Conservation (phyloP, 768 basidiomycete genomes). For the Rhizopogon salebrosus region DNA sequence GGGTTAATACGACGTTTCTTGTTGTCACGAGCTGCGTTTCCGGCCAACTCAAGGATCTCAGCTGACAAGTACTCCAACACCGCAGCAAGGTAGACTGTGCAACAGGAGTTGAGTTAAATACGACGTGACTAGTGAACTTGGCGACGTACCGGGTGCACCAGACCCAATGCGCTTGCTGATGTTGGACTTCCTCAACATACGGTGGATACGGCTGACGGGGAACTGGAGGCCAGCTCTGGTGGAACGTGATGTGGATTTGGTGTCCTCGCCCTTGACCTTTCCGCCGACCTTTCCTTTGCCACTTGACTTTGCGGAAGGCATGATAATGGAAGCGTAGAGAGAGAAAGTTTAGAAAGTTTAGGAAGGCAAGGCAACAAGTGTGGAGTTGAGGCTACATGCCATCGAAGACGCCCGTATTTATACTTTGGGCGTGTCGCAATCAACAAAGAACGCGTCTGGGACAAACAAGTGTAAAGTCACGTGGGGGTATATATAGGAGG, state of each 20-base stretch:
- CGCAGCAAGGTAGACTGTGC: conserved; percentile 83
- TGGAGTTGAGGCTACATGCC: background rate
- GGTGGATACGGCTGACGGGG: conserved; percentile 92
- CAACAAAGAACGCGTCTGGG: conserved; percentile 35
- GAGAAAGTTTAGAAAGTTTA: background rate
- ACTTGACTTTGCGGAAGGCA: conserved; percentile 25
- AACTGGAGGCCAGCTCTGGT: conserved; percentile 77
- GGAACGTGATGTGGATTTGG: conserved; percentile 65
- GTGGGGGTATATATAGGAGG: conserved; percentile 32
- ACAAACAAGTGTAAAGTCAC: conserved; percentile 30
- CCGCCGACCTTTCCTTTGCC: conserved; percentile 37
- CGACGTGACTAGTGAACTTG: background rate
- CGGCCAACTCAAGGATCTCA: conserved; percentile 91
- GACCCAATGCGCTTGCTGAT: conserved; percentile 85
- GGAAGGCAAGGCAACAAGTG: background rate
- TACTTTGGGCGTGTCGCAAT: conserved; percentile 17
- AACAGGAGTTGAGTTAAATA: background rate
- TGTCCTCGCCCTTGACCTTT: conserved; percentile 44
- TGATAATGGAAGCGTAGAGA: conserved; percentile 2
- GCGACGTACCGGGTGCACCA: conserved; percentile 71
- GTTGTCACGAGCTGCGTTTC: conserved; percentile 86
- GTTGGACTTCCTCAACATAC: conserved; percentile 82
- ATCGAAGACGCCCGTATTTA: conserved; percentile 13
- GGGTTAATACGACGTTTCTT: conserved; percentile 96
- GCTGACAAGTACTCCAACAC: conserved; percentile 91